Percentiles rank a stretch among this genome's conserved stretches.
Conservation (phyloP, 495 filamentous ascomycete genomes). For the Neurospora sp. region DNA sequence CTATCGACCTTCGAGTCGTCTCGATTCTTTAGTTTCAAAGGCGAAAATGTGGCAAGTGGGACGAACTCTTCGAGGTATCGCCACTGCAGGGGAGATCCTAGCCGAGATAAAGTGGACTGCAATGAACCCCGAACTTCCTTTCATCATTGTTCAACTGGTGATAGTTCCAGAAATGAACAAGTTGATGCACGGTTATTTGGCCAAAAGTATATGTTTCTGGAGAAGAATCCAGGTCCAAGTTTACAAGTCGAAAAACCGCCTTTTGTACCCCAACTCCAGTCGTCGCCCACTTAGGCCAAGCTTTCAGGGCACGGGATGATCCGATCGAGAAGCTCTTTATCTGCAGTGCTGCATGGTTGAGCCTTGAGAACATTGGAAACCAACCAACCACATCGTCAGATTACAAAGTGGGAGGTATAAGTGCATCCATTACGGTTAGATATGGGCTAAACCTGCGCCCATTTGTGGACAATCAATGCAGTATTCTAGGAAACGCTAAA, state of each 20-base stretch:
- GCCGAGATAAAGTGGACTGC: neutral
- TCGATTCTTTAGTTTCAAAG: neutral
- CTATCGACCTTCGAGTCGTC: neutral
- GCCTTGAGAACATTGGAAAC: neutral
- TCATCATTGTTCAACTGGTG: neutral
- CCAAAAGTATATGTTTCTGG: neutral
- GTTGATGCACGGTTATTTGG: neutral
- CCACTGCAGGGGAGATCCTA: neutral
- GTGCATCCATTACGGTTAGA: neutral
- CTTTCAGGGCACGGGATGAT: neutral
- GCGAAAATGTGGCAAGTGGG: neutral
- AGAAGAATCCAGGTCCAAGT: neutral
- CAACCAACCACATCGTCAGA: neutral
- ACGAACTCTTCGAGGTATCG: neutral
- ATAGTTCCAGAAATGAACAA: neutral
- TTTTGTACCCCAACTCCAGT: neutral
- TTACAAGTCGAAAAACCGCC: neutral
- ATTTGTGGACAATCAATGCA: neutral
- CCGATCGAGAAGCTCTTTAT: neutral
- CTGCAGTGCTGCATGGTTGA: neutral
- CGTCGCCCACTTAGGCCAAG: neutral
- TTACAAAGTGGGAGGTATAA: neutral
- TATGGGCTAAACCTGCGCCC: neutral
- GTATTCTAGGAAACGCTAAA: neutral
- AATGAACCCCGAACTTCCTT: neutral